phyloP scores from a whole-genome alignment of 345 rosid genomes.

The Bretschneidera sinensis region DNA sequence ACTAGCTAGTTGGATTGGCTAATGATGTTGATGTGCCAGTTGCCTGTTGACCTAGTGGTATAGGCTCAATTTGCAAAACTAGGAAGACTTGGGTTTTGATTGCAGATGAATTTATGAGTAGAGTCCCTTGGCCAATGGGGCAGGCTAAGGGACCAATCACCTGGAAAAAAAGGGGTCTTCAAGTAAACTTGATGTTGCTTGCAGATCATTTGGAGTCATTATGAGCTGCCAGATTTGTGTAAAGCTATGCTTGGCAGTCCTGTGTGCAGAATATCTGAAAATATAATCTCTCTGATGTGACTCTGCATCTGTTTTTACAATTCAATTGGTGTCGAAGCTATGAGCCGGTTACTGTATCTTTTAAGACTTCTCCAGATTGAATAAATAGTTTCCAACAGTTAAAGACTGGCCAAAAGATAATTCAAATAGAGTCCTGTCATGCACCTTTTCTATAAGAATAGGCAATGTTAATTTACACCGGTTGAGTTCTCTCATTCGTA shows the following conservation, averaged over 20 bases:
- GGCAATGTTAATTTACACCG: too few relatives aligned
- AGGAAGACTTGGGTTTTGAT: not conserved
- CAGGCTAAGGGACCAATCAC: not conserved
- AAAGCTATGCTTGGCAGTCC: not conserved
- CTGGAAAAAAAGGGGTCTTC: not conserved
- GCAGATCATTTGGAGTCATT: not conserved
- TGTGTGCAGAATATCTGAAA: not conserved
- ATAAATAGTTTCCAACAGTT: not conserved
- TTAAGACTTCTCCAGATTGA: not conserved
- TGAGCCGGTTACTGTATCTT: too few relatives aligned
- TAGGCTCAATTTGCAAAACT: not conserved
- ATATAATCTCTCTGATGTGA: not conserved
- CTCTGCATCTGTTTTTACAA: not conserved
- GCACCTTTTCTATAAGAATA: too few relatives aligned
- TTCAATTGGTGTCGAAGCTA: not conserved
- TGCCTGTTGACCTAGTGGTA: not conserved
- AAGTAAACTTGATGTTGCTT: not conserved
- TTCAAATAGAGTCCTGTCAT: not conserved
- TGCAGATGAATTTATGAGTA: not conserved
- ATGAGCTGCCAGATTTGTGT: not conserved
- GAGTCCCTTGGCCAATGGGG: not conserved
- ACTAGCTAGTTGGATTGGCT: too few relatives aligned
- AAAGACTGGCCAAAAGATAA: not conserved
- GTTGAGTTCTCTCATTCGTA: too few relatives aligned
- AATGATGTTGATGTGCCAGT: not conserved